Evolutionary conservation across 768 basidiomycete genomes (phyloP).

Genomic region (Russula dissimulans): DNA sequence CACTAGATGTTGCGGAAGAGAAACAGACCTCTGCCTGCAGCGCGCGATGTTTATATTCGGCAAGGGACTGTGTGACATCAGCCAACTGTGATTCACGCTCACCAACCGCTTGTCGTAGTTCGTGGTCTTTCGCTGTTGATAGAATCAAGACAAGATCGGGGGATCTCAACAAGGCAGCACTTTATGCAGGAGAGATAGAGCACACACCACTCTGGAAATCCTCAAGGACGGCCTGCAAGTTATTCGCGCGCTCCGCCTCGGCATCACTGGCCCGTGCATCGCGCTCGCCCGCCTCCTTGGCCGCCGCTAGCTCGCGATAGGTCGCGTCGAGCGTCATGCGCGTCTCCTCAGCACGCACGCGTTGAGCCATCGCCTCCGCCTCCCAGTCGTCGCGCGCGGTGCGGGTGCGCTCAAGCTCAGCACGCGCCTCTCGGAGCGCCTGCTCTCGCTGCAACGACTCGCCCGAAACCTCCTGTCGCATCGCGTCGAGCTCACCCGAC

Average conservation of each 20-base stretch:
- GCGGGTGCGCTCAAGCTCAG: slow-evolving; percentile 80
- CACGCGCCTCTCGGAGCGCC: slow-evolving; percentile 70
- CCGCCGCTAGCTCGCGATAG: slow-evolving; percentile 57
- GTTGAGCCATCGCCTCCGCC: slow-evolving; percentile 50
- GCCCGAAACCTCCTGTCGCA: slow-evolving; percentile 63
- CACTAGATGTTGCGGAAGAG: not conserved
- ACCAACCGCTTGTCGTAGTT: slow-evolving; percentile 74
- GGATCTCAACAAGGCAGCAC: not conserved
- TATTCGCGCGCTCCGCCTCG: slow-evolving; percentile 66
- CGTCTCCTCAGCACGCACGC: slow-evolving; percentile 61
- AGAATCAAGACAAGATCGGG: slow-evolving; percentile 12
- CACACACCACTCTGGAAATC: slow-evolving; percentile 87
- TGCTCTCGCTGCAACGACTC: slow-evolving; percentile 65
- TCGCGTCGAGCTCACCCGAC: slow-evolving; percentile 56
- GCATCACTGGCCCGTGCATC: slow-evolving; percentile 49
- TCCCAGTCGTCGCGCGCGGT: slow-evolving; percentile 78
- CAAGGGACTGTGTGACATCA: slow-evolving; percentile 62
- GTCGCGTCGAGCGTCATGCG: slow-evolving; percentile 46
- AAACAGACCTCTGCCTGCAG: slow-evolving; percentile 69
- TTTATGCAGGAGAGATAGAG: not conserved
- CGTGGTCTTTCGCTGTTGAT: slow-evolving; percentile 74
- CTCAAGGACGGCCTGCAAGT: slow-evolving; percentile 86
- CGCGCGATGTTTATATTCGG: slow-evolving; percentile 87
- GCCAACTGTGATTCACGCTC: slow-evolving; percentile 72
- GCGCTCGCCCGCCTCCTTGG: slow-evolving; percentile 48